Evolutionary conservation across 257 asterid species (phyloP).

Genomic region (Solanum tarapatanum): DNA sequence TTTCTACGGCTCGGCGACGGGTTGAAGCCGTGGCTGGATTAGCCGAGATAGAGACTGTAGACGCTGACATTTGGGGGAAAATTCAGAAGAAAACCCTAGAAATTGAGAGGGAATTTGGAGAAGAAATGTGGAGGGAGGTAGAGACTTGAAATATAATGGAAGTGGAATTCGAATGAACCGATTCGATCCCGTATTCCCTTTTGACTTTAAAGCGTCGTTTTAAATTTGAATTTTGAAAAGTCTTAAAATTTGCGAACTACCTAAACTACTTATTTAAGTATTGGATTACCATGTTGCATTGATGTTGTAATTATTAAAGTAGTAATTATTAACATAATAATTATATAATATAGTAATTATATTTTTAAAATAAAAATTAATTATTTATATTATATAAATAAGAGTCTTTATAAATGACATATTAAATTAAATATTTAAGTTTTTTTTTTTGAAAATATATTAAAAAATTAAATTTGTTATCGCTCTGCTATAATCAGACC

Average conservation of each 20-base stretch:
- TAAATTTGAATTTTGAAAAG: not conserved
- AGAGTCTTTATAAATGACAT: no score
- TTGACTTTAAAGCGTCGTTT: not conserved
- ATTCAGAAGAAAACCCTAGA: not conserved
- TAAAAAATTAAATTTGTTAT: no score
- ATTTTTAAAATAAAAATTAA: no score
- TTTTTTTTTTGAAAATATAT: no score
- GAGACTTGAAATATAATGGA: not conserved
- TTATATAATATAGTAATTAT: no score
- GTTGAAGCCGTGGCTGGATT: conserved; percentile 45
- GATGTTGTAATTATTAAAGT: no score
- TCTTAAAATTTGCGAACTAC: not conserved
- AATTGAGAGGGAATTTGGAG: not conserved
- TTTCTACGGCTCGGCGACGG: conserved; percentile 64
- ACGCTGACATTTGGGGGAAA: conserved; percentile 47
- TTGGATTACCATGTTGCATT: no score
- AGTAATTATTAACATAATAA: no score
- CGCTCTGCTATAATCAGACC: no score
- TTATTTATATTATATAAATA: no score
- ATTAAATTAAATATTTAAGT: no score
- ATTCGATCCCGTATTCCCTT: not conserved
- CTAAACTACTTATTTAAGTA: no score
- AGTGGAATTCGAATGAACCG: not conserved
- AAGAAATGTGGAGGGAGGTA: not conserved
- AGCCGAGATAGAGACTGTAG: conserved; percentile 65